Base-by-base conservation (phyloP, 768 basidiomycete species). In the Pisolithus albus region DNA sequence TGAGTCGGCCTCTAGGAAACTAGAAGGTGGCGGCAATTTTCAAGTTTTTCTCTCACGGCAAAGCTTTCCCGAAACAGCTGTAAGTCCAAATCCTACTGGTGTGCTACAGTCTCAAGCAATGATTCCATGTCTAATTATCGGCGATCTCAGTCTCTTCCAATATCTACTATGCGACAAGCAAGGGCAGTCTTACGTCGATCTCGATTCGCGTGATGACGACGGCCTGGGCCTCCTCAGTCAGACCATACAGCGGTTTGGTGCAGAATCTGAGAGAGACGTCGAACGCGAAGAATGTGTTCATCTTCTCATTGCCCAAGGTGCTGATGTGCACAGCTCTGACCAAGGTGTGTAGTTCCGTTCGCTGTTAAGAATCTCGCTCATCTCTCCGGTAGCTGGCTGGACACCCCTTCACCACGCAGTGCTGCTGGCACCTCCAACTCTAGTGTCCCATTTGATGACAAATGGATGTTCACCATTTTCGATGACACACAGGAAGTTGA, bases 371-470 rank as follows among this genome's bases (percentile, higher is more conserved):
- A 28, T 21, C 50, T 19, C 30, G 36, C 26, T 57, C 52, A 54
- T 39, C 30, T 39, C 4, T 42, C 44, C 54, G 43, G 52, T 59
- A 96, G 93, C 81, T 53, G 94, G 95, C 34, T 98, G 96, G 96
- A 92, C 91, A 10, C 84, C 94, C 3, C 75, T 99, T 11, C 95
- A 97, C 61, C 86, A 95, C 70, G 92, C 95, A 7, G 88, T 88
- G 7, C 70, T 98, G 47, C 73, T 90, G 36, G 83, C 91, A 11
- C 92, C 95, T 30, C 89, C 94, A 3, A 93, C 93, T 2, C 73
- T 98, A 19, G 80, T 98, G 19, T 92, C 93, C 0, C 86, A 92
- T 74, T 75, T 99, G 21, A 84, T 98, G 71, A 95, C 91, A 10
- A 88, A 92, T 59, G 91, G 92, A 43, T 91, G 90, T 55, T 92